A percentile compares a stretch with the other conserved stretches of the same genome.
Evolutionary conservation across 129 eudicot species (phyloP).

Genomic region (Flaveria trinervia): DNA sequence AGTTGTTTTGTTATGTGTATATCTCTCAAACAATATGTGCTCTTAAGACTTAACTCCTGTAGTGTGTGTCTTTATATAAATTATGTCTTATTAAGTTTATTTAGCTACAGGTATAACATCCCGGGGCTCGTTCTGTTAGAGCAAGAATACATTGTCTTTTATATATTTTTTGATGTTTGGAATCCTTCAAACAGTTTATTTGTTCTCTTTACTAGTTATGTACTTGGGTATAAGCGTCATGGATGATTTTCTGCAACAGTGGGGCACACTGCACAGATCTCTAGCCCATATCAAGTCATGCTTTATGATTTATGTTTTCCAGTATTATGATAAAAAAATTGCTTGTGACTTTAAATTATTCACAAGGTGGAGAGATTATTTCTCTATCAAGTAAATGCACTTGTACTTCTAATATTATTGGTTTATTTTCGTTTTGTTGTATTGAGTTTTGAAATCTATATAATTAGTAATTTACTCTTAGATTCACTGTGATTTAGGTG

Average conservation of each 20-base stretch:
- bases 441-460: neutral
- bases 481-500: conserved; percentile 19
- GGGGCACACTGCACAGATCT: neutral
- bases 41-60: neutral
- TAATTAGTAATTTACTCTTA: neutral
- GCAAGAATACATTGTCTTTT: neutral
- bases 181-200: neutral
- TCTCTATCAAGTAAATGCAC: neutral
- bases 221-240: neutral
- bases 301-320: neutral
- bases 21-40: neutral
- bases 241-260: neutral
- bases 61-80: too few relatives aligned
- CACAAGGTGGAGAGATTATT: neutral
- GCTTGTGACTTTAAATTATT: neutral
- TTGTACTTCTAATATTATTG: neutral
- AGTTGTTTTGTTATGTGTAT: neutral
- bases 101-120: neutral
- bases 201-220: neutral
- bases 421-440: neutral
- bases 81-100: too few relatives aligned
- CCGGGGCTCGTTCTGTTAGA: neutral
- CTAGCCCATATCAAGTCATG: neutral
- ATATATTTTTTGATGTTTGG: neutral
- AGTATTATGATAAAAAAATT: neutral